These are phyloP conservation scores for Articulospora tetracladia DNA, from an alignment of 495 filamentous ascomycete genomes.

Conservation along the genomic window DNA sequence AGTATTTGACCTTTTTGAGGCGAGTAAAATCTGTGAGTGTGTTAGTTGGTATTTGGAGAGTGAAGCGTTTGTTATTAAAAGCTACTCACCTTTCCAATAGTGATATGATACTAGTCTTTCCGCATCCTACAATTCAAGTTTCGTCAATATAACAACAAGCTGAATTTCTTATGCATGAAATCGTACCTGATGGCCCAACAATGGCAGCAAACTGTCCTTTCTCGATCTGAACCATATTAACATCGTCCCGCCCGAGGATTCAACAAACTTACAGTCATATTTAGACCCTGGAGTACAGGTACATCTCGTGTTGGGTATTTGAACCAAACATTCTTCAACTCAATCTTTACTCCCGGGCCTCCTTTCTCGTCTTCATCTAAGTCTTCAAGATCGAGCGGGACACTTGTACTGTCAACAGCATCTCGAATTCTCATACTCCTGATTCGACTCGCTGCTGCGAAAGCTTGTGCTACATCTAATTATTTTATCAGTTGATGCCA, in stretches of 20 bases:
- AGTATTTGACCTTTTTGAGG: conserved; percentile 45
- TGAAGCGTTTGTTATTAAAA: conserved; percentile 33
- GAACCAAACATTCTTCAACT: conserved; percentile 52
- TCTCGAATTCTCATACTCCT: conserved; percentile 24
- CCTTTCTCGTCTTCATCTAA: conserved; percentile 30
- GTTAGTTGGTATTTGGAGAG: conserved; percentile 44
- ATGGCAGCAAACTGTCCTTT: conserved; percentile 64
- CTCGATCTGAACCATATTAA: conserved; percentile 39
- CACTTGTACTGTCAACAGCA: neutral
- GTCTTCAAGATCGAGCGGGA: conserved; percentile 29
- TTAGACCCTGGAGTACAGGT: conserved; percentile 43
- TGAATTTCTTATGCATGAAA: neutral
- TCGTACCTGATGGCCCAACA: conserved; percentile 59
- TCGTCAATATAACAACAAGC: neutral
- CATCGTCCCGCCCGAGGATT: neutral
- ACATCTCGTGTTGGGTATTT: conserved; percentile 50
- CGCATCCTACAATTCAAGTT: conserved; percentile 44
- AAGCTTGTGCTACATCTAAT: conserved; percentile 51
- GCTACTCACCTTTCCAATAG: conserved; percentile 44
- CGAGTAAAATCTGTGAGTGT: conserved; percentile 50
- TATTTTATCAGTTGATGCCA: neutral
- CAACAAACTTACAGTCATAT: conserved; percentile 39
- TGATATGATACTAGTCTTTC: conserved; percentile 65
- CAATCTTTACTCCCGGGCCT: conserved; percentile 42
- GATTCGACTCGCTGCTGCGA: conserved; percentile 52